Evolutionary conservation across 148 eudicot species (phyloP).

Genomic region (Fagopyrum esculentum): DNA sequence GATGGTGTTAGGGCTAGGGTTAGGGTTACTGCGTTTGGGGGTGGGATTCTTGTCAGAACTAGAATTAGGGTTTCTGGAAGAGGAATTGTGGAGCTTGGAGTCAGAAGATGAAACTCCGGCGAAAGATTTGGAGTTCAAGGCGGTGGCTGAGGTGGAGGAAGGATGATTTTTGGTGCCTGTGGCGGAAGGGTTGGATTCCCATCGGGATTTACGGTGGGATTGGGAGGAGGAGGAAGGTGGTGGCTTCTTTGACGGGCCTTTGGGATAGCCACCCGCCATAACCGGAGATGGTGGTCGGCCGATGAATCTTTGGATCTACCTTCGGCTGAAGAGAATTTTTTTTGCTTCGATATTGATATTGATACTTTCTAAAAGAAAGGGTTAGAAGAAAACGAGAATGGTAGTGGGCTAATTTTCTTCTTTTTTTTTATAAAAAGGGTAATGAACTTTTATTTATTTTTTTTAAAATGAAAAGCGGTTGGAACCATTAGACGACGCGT

Average conservation of each 20-base stretch:
- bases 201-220: slow-evolving; percentile 21
- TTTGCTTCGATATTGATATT: neutral
- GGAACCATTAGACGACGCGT: too few species aligned
- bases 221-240: slow-evolving; percentile 15
- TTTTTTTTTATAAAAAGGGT: too few species aligned
- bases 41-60: slow-evolving; percentile 18
- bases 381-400: too few species aligned
- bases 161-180: slow-evolving; percentile 16
- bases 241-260: slow-evolving; percentile 16
- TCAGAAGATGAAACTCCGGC: slow-evolving; percentile 9
- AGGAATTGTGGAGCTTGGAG: slow-evolving; percentile 22
- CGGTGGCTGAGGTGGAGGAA: slow-evolving; percentile 20
- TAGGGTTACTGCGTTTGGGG: slow-evolving; percentile 22
- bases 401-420: too few species aligned
- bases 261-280: slow-evolving; percentile 19
- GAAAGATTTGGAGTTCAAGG: neutral
- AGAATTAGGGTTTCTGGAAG: slow-evolving; percentile 29
- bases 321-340: neutral
- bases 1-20: slow-evolving; percentile 25
- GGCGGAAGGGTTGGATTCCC: slow-evolving; percentile 14
- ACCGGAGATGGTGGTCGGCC: neutral
- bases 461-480: too few species aligned
- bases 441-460: too few species aligned
- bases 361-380: neutral
- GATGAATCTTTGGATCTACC: neutral